phyloP scores from a whole-genome alignment of 805 yeast genomes.

The Ascoidea rubescens region DNA sequence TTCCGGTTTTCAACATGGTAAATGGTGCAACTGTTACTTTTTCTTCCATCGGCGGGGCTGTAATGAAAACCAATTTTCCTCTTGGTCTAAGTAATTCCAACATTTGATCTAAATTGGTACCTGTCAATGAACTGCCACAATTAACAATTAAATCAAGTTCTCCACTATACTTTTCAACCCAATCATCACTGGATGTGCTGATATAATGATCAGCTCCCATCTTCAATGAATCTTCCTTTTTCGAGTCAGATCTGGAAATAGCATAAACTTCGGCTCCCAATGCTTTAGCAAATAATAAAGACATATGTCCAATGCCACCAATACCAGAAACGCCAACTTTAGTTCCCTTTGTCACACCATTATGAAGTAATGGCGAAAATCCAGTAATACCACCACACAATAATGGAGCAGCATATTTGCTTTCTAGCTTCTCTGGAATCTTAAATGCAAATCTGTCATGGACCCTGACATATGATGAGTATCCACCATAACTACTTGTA shows the following conservation, averaged over 20 bases:
- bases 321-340: slow-evolving; percentile 49
- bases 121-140: slow-evolving; percentile 31
- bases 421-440: slow-evolving; percentile 26
- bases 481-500: slow-evolving; percentile 18
- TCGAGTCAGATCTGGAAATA: slow-evolving; percentile 34
- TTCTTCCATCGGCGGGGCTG: slow-evolving; percentile 13
- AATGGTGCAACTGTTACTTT: slow-evolving; percentile 9
- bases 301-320: slow-evolving; percentile 59
- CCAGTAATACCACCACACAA: slow-evolving; percentile 37
- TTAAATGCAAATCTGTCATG: slow-evolving; percentile 26
- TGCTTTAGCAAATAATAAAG: slow-evolving; percentile 44
- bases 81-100: slow-evolving; percentile 16
- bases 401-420: slow-evolving; percentile 29
- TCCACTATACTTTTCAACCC: slow-evolving; percentile 21
- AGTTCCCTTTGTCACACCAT: slow-evolving; percentile 22
- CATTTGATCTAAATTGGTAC: slow-evolving; percentile 23
- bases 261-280: slow-evolving; percentile 43
- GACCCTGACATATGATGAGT: slow-evolving; percentile 27
- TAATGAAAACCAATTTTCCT: slow-evolving; percentile 22
- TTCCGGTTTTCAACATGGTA: slow-evolving; percentile 4
- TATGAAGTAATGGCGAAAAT: slow-evolving; percentile 25
- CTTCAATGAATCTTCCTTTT: slow-evolving; percentile 31
- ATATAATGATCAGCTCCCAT: slow-evolving; percentile 41
- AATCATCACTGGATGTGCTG: slow-evolving; percentile 29
- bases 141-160: slow-evolving; percentile 32